A percentile compares a stretch with the other conserved stretches of the same genome.
Conservation (phyloP, 805 yeast species). For the Starmera caribaea region DNA sequence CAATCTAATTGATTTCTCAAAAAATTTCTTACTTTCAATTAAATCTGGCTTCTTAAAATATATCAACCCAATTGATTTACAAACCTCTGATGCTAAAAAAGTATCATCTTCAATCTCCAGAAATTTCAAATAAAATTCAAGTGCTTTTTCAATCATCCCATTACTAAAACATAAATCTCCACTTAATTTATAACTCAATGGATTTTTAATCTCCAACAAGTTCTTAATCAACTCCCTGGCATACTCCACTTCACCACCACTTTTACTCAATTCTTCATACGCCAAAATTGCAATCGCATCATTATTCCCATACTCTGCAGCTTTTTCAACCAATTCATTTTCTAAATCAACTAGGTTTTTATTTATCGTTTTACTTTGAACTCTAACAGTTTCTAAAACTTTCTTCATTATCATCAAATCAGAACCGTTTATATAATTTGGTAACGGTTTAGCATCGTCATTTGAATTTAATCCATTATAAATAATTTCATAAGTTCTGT, state of each 20-base stretch:
- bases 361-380: constrained; percentile 49
- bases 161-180: constrained; percentile 64
- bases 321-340: constrained; percentile 63
- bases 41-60: constrained; percentile 46
- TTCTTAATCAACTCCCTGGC: constrained; percentile 54
- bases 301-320: constrained; percentile 75
- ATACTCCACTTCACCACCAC: constrained; percentile 39
- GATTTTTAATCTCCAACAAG: constrained; percentile 53
- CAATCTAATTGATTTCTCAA: constrained; percentile 48
- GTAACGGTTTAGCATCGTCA: constrained; percentile 22
- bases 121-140: constrained; percentile 48
- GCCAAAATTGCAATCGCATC: constrained; percentile 74
- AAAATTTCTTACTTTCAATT: constrained; percentile 40
- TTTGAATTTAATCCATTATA: constrained; percentile 35
- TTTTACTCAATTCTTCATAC: constrained; percentile 34
- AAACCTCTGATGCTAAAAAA: constrained; percentile 62
- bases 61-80: constrained; percentile 53
- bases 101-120: constrained; percentile 48
- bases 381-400: constrained; percentile 52
- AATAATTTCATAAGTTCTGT: constrained; percentile 42
- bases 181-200: constrained; percentile 64
- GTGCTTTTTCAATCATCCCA: constrained; percentile 43
- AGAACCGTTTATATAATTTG: constrained; percentile 37
- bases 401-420: constrained; percentile 64
- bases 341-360: constrained; percentile 52